phyloP scores from a whole-genome alignment of 2,329 filamentous ascomycete genomes.

The Sclerotinia minor region DNA sequence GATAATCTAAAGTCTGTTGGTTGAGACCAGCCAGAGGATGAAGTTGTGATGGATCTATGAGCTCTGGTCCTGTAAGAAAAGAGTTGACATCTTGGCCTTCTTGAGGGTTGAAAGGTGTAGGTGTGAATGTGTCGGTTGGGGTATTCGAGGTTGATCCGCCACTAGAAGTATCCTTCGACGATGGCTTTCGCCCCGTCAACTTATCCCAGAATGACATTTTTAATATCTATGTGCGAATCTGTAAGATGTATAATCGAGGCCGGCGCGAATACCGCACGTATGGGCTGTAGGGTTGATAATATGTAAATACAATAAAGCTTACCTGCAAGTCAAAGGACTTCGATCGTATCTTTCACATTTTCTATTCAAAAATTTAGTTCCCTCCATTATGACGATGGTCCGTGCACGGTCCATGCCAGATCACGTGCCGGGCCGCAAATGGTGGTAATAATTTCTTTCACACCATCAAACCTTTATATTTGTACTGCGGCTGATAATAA shows the following conservation, averaged over 20 bases:
- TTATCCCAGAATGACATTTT: conserved; percentile 46
- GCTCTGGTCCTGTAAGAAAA: conserved; percentile 74
- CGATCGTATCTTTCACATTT: conserved; percentile 6
- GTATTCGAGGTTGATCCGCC: conserved; percentile 30
- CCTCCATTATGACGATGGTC: conserved; percentile 19
- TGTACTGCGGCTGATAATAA: neutral
- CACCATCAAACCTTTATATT: conserved; percentile 18
- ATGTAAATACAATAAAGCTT: conserved; percentile 15
- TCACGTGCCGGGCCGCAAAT: conserved; percentile 12
- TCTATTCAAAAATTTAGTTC: conserved; percentile 24
- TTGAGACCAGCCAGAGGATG: conserved; percentile 94
- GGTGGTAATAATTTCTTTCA: conserved; percentile 6
- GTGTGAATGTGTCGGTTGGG: conserved; percentile 48
- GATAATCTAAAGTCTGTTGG: conserved; percentile 90
- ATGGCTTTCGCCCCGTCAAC: conserved; percentile 43
- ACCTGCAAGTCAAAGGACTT: neutral
- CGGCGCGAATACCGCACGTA: neutral
- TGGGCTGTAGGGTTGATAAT: conserved; percentile 3
- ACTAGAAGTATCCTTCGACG: conserved; percentile 38
- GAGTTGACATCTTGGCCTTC: conserved; percentile 78
- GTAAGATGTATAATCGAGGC: neutral
- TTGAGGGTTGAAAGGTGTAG: conserved; percentile 67
- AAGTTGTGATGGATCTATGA: conserved; percentile 83
- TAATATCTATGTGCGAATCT: conserved; percentile 11
- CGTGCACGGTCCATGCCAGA: neutral